Evolutionary conservation across 345 rosid genomes (phyloP), one percentile per base, ranked within the genome.

Genomic region (Lepidium sativum): DNA sequence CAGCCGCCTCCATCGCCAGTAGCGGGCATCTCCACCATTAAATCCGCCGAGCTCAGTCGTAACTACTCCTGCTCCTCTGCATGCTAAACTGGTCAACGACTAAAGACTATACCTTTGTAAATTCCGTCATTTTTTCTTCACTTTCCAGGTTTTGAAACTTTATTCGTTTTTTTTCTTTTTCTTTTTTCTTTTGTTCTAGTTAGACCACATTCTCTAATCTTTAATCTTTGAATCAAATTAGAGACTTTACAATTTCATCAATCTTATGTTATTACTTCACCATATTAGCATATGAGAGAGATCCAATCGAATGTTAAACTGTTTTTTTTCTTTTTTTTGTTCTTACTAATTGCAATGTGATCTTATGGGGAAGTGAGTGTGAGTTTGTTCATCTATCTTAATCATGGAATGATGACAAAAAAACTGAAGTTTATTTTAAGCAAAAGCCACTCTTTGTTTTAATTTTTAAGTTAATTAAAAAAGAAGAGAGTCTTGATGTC

Each of bases 31-130:
- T 13, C 83, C 96, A 51, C 95, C 98, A 6, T 52, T 53, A 34
- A 83, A 59, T 64, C 89, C 84, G 48, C 87, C 95, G 18, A 73
- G 70, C 68, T 74, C 87, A 4, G 67, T 55, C 68, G 60, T 67
- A 57, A 80, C 47, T 39, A 54, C 80, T 64, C 92, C 89, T 9
- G 94, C 83, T 40, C 96, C 91, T 54, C 76, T 78, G 79, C 83
- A 82, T 71, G 78, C 83, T 43, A 52, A 58, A 61, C 50, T 63
- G 38, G 55, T 74, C 58, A 48, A 63, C 14, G 23, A 63, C 27
- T 71, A 68, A 23, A 64, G 44, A 18, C 15, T 8, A 64, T 5
- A 48, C 17, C 29, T 50, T 51, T 65, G 76, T 72, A 58, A 58
- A 65, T 66, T 50, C 51, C 57, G 67, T 17, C 51, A 18, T 13